Evolutionary conservation across 1,139 yeast genomes (phyloP).

Genomic region (Kazachstania sp.): DNA sequence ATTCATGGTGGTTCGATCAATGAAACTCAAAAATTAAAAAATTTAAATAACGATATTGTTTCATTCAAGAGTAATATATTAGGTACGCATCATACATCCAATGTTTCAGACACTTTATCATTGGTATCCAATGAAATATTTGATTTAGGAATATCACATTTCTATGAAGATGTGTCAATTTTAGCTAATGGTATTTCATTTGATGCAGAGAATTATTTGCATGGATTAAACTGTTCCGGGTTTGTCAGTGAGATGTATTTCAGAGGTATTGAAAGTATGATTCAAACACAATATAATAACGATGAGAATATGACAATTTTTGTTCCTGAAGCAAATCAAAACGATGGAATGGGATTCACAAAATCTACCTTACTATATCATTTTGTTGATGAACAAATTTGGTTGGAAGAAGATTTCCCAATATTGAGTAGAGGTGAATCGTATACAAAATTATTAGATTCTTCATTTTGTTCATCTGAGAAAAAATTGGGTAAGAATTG

Average conservation of each 20-base stretch:
- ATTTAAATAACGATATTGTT: conserved; percentile 25
- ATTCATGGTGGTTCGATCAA: conserved; percentile 22
- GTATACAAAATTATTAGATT: conserved; percentile 33
- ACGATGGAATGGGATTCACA: conserved; percentile 34
- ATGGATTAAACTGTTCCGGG: conserved; percentile 58
- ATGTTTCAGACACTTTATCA: conserved; percentile 26
- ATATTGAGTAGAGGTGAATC: conserved; percentile 5
- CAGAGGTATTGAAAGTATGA: conserved; percentile 47
- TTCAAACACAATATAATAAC: conserved; percentile 40
- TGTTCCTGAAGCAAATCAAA: conserved; percentile 35
- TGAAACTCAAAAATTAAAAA: conserved; percentile 7
- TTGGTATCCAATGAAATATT: conserved; percentile 38
- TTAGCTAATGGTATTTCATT: conserved; percentile 37
- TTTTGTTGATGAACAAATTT: conserved; percentile 46
- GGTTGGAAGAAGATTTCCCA: conserved; percentile 21
- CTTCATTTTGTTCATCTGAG: conserved; percentile 36
- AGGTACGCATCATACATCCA: conserved; percentile 31
- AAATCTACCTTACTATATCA: conserved; percentile 52
- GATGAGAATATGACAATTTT: conserved; percentile 52
- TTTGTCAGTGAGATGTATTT: conserved; percentile 66
- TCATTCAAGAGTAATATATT: conserved; percentile 23
- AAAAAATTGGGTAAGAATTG: conserved; percentile 38
- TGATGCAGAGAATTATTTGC: conserved; percentile 64
- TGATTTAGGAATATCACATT: conserved; percentile 56
- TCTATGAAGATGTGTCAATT: conserved; percentile 38